These are phyloP conservation scores for Punica granatum DNA, from an alignment of 345 rosid genomes.

Conservation along the genomic window DNA sequence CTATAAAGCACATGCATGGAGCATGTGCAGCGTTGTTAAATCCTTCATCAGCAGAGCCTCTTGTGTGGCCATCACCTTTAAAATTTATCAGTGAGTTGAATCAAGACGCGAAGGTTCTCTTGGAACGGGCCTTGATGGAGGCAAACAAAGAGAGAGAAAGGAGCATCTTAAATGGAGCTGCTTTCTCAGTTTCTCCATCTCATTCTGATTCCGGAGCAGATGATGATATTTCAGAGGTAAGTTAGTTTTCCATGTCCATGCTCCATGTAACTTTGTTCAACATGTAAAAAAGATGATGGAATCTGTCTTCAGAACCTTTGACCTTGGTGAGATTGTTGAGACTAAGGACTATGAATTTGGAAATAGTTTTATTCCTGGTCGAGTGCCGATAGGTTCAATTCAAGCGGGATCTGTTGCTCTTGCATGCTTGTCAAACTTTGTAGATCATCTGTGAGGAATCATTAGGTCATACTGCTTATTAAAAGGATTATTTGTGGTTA, in stretches of 20 bases:
- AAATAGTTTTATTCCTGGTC: no score
- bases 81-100: constrained; percentile 93
- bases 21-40: constrained; percentile 86
- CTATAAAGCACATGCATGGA: constrained; percentile 65
- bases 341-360: not conserved
- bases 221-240: constrained; percentile 84
- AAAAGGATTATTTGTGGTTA: not conserved
- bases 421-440: no score
- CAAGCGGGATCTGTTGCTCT: no score
- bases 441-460: no score
- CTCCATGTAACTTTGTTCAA: not conserved
- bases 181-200: constrained; percentile 51
- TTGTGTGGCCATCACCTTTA: constrained; percentile 96
- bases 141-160: constrained; percentile 85
- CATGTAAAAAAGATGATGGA: not conserved
- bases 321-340: not conserved
- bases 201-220: constrained; percentile 55
- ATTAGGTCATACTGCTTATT: no score
- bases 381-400: no score
- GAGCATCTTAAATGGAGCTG: constrained; percentile 63
- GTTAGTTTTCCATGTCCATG: not conserved
- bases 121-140: constrained; percentile 83
- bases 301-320: not conserved
- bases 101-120: constrained; percentile 67
- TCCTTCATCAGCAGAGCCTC: constrained; percentile 91